Percentiles rank a stretch among this genome's conserved stretches.
Conservation (phyloP, 169 alveolate genomes). For the Eimeria acervulina region DNA sequence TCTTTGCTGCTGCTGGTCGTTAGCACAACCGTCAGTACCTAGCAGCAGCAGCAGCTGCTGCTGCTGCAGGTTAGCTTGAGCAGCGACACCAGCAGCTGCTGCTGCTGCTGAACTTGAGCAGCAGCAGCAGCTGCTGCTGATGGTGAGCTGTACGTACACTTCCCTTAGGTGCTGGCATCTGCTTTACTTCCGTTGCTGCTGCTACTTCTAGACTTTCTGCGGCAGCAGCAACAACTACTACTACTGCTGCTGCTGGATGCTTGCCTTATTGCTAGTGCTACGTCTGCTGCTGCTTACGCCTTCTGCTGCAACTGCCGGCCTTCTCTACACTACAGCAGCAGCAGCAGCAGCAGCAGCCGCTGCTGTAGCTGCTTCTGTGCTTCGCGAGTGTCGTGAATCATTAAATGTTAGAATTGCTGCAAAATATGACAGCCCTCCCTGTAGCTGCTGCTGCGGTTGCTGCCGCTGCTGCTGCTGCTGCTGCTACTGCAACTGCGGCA, state of each 20-base stretch:
- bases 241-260: slow-evolving; percentile 2
- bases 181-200: slow-evolving; percentile 13
- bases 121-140: background rate
- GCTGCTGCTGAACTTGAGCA: background rate
- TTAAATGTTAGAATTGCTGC: background rate
- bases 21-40: background rate
- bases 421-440: slow-evolving; percentile 1
- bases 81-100: background rate
- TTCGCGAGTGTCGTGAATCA: background rate
- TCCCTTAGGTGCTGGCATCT: background rate
- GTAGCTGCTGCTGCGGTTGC: background rate
- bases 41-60: background rate
- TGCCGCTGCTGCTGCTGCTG: slow-evolving; percentile 17
- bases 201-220: background rate
- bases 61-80: background rate
- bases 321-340: background rate
- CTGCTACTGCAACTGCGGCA: background rate
- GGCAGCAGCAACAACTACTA: background rate
- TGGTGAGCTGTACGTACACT: background rate
- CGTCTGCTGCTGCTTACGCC: background rate
- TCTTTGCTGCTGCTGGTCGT: background rate
- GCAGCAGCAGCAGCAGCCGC: background rate
- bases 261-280: background rate
- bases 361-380: background rate
- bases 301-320: background rate